phyloP scores from a whole-genome alignment of 257 asterid genomes.

The Solanum paucissectum region DNA sequence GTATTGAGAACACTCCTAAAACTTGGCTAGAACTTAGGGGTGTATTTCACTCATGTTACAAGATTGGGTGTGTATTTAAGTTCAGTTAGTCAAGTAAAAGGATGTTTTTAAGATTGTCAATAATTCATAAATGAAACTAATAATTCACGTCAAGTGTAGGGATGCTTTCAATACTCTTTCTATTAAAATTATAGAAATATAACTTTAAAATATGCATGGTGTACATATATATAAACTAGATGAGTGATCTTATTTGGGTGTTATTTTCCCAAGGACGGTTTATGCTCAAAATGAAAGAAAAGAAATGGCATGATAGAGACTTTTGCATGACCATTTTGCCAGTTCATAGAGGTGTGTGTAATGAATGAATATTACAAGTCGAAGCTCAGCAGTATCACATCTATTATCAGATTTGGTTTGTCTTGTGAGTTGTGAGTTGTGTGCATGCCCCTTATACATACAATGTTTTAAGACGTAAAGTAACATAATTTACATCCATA shows the following conservation, averaged over 20 bases:
- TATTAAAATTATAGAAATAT: neutral
- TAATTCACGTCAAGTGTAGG: too few species aligned
- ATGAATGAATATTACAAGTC: conserved; percentile 33
- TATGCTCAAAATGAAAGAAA: neutral
- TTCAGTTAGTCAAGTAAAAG: too few species aligned
- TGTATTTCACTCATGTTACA: too few species aligned
- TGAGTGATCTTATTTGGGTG: neutral
- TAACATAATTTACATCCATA: neutral
- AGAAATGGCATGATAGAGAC: conserved; percentile 23
- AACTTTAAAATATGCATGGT: neutral
- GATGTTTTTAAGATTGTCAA: too few species aligned
- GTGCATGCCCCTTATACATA: conserved; percentile 23
- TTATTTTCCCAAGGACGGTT: neutral
- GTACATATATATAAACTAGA: neutral
- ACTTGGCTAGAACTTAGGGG: too few species aligned
- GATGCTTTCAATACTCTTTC: too few species aligned
- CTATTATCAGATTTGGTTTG: neutral
- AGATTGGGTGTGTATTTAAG: too few species aligned
- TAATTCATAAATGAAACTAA: too few species aligned
- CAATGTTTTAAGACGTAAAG: conserved; percentile 22
- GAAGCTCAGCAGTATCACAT: conserved; percentile 6
- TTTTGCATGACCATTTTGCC: conserved; percentile 21
- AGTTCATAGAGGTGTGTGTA: neutral
- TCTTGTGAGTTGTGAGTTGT: conserved; percentile 32
- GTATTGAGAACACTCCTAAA: too few species aligned